Percentiles rank a stretch among this genome's conserved stretches.
Conservation (phyloP, 257 asterid species). For the Fraxinus anomala region DNA sequence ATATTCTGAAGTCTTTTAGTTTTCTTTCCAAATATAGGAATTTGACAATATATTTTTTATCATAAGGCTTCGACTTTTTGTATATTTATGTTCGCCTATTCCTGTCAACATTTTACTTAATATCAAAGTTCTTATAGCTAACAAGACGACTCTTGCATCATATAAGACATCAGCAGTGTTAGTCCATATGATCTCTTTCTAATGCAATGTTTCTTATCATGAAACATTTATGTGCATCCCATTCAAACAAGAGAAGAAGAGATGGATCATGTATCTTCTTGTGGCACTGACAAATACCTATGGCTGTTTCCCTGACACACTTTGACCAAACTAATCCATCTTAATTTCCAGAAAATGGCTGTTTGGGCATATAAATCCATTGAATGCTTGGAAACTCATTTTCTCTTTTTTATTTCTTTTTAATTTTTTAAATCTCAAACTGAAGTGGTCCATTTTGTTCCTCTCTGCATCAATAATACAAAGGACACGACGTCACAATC, state of each 20-base stretch:
- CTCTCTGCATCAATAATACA: not conserved
- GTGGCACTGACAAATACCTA: not conserved
- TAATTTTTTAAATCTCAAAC: not conserved
- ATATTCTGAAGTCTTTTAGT: conserved; percentile 11
- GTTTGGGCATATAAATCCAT: conserved; percentile 11
- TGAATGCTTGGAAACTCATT: not conserved
- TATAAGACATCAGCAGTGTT: conserved; percentile 1
- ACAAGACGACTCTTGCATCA: conserved; percentile 1
- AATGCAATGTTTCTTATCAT: not conserved
- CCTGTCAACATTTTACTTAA: not conserved
- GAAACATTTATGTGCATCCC: not conserved
- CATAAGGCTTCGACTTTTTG: conserved; percentile 5
- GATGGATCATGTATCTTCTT: not conserved
- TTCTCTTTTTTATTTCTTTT: not conserved
- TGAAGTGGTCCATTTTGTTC: not conserved
- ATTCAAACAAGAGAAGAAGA: not conserved
- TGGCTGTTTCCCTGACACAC: not conserved
- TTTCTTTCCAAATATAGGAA: conserved; percentile 35
- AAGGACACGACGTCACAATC: not conserved
- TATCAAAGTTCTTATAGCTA: not conserved
- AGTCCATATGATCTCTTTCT: not conserved
- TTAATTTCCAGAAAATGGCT: not conserved
- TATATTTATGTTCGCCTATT: conserved; percentile 19
- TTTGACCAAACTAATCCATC: not conserved
- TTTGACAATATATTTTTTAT: conserved; percentile 11